A percentile compares a stretch with the other conserved stretches of the same genome.
Evolutionary conservation across 371 early-diverging fungal species (phyloP).

Genomic region (Haplosporangium sp.): DNA sequence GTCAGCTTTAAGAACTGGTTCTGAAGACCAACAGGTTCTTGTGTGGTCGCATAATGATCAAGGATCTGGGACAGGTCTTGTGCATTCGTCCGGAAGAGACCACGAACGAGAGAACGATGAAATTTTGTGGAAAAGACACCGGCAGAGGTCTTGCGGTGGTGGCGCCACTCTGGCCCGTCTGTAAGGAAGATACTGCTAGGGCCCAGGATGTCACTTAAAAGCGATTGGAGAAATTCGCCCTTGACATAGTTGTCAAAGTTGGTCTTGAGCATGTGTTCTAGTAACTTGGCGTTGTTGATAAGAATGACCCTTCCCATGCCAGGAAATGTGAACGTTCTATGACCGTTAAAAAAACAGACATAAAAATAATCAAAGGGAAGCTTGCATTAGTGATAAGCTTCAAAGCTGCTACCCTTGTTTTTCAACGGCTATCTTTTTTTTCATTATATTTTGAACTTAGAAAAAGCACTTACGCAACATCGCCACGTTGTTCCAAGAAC

Average conservation of each 20-base stretch:
- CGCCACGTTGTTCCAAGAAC: too few species aligned
- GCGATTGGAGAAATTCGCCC: conserved; percentile 56
- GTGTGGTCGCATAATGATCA: conserved; percentile 49
- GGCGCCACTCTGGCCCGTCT: conserved; percentile 74
- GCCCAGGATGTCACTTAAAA: background rate
- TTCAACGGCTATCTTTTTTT: too few species aligned
- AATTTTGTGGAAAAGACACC: conserved; percentile 79
- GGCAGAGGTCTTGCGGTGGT: conserved; percentile 75
- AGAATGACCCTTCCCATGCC: conserved; percentile 47
- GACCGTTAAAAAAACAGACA: background rate
- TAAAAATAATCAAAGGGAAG: too few species aligned
- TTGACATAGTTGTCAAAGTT: conserved; percentile 73
- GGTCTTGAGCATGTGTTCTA: conserved; percentile 58
- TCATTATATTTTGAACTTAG: too few species aligned
- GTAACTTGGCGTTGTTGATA: conserved; percentile 34
- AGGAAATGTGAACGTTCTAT: conserved; percentile 36
- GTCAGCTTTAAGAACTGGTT: conserved; percentile 69
- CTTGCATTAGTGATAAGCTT: too few species aligned
- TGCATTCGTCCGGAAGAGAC: conserved; percentile 49
- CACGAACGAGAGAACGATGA: conserved; percentile 73
- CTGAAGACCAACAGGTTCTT: conserved; percentile 64
- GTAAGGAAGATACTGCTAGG: conserved; percentile 72
- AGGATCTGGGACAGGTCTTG: conserved; percentile 36
- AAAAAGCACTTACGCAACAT: too few species aligned
- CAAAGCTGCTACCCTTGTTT: background rate